Percentiles rank a stretch among this genome's conserved stretches.
phyloP scores from a whole-genome alignment of 2,329 filamentous ascomycete genomes.

The Ilyonectria mors-panacis region DNA sequence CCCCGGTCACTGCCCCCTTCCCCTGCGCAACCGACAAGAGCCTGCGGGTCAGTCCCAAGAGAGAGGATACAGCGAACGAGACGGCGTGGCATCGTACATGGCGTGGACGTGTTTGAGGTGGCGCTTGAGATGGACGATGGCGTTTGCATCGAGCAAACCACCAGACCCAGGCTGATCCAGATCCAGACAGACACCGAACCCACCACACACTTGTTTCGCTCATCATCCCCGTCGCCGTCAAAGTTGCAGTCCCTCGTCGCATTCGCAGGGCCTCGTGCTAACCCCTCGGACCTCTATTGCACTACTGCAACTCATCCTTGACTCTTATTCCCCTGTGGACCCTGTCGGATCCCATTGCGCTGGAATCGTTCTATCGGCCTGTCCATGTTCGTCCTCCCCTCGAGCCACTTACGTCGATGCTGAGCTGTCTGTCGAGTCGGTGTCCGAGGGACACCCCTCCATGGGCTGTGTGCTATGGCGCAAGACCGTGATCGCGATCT shows the following conservation, averaged over 20 bases:
- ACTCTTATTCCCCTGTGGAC: conserved; percentile 36
- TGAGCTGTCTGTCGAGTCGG: conserved; percentile 19
- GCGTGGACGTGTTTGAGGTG: not conserved
- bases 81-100: not conserved
- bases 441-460: conserved; percentile 12
- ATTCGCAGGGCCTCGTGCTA: not conserved
- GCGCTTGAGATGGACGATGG: not conserved
- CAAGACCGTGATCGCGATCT: conserved; percentile 23
- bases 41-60: conserved; percentile 7
- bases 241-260: conserved; percentile 1
- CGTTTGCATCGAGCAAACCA: conserved; percentile 12
- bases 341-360: conserved; percentile 18
- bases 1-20: not conserved
- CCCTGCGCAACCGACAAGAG: conserved; percentile 12
- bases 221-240: conserved; percentile 10
- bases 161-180: conserved; percentile 13
- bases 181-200: conserved; percentile 18
- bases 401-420: conserved; percentile 15
- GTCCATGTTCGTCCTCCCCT: conserved; percentile 12
- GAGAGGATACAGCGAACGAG: conserved; percentile 9
- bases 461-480: conserved; percentile 2
- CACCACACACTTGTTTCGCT: conserved; percentile 4
- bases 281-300: conserved; percentile 3
- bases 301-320: conserved; percentile 44
- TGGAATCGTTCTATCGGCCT: conserved; percentile 30